Conservation (phyloP, 257 asterid species). For the Ehretia macrophylla region DNA sequence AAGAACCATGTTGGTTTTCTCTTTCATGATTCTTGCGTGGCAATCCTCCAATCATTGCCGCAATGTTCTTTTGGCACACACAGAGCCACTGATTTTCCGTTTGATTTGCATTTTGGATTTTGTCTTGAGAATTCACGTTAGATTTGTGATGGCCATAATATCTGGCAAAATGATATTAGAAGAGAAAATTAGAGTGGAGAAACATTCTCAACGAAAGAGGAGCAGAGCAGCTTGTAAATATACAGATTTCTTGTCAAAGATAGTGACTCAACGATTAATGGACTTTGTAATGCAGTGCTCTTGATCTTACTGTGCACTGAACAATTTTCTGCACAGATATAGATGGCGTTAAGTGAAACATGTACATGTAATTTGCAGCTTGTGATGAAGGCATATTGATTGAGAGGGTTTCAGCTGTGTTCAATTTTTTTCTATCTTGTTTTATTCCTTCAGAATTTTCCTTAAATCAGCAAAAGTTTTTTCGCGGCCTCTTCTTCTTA, state of each 20-base stretch:
- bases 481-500: neutral
- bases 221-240: slow-evolving; percentile 32
- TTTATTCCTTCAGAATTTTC: neutral
- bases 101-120: slow-evolving; percentile 17
- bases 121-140: slow-evolving; percentile 21
- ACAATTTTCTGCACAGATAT: neutral
- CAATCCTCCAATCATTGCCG: slow-evolving; percentile 14
- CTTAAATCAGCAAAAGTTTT: neutral
- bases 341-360: slow-evolving; percentile 9
- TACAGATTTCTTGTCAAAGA: slow-evolving; percentile 5
- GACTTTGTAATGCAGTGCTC: slow-evolving; percentile 9
- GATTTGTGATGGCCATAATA: slow-evolving; percentile 15
- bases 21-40: slow-evolving; percentile 14
- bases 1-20: slow-evolving; percentile 16
- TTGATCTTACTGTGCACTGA: slow-evolving; percentile 2
- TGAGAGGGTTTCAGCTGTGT: neutral
- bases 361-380: slow-evolving; percentile 14
- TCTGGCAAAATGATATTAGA: slow-evolving; percentile 19
- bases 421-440: neutral
- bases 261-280: neutral
- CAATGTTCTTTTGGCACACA: slow-evolving; percentile 20
- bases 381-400: slow-evolving; percentile 1
- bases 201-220: slow-evolving; percentile 8
- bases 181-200: slow-evolving; percentile 13
- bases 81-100: slow-evolving; percentile 14